Evolutionary conservation across 78 protist genomes (phyloP), one percentile per base, ranked within the genome.

Genomic region (Dictyostelium purpureum): DNA sequence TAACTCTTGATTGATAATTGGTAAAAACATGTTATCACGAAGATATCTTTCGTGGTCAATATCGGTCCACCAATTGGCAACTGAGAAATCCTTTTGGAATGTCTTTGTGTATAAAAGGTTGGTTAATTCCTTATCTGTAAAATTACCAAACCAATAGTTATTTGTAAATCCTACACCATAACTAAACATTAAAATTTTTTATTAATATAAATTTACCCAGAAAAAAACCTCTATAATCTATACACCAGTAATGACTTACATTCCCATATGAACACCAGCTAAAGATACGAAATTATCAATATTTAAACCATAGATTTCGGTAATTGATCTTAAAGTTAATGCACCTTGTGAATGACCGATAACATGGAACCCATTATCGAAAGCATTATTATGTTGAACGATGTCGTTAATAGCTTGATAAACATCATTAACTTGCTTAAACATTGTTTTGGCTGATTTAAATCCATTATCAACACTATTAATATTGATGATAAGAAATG

Each of bases 281-380:
- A 82, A 43, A n/a, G 89, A 82, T 24, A 82, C 42, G 33, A 82
- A 82, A 42, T 38, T 66, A 56, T 69, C 77, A 37, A 65, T 63
- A 19, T 63, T n/a, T 5, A 82, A 42, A 54, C 89, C 89, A 82
- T 33, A 69, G 54, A 82, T 40, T 71, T 82, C 81, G 4, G 47
- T 28, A 2, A 82, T 11, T 21, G 78, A 56, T 40, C 89, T 31
- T n/a, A 82, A 19, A 6, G 47, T 21, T 2, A 82, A 28, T 14
- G 81, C 89, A 66, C 89, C 89, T 82, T 82, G 89, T 56, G 89
- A 67, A 42, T 82, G 89, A 40, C 66, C 89, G 26, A 82, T 35
- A 19, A 82, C 37, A 56, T 82, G 89, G 18, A 35, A 82, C 24
- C 89, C 89, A 61, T 59, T 24, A 24, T 26, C 71, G 42, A 78